A percentile compares a stretch with the other conserved stretches of the same genome.
Evolutionary conservation across 192 early-diverging fungal genomes (phyloP).

Genomic region (Linnemannia schmuckeri): DNA sequence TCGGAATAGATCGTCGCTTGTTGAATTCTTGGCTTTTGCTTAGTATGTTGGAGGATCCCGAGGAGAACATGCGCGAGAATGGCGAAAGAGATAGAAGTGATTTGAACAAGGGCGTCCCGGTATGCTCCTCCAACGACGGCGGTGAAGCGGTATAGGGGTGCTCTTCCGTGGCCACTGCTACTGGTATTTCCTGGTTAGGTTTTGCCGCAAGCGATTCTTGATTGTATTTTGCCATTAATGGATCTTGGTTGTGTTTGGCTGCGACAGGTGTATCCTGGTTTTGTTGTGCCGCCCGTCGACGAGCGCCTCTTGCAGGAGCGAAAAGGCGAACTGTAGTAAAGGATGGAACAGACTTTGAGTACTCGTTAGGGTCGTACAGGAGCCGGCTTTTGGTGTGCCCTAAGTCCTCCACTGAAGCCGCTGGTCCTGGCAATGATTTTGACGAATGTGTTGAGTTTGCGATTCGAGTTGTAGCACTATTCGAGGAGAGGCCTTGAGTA

Average conservation of each 20-base stretch:
- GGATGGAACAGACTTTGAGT: conserved; percentile 44
- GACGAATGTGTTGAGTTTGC: neutral
- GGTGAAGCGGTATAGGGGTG: neutral
- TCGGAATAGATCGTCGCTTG: conserved; percentile 1
- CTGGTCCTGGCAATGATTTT: conserved; percentile 18
- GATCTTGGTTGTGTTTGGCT: too few species aligned
- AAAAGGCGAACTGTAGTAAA: conserved; percentile 22
- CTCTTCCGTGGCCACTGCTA: neutral
- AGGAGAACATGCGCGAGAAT: conserved; percentile 47
- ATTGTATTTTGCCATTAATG: too few species aligned
- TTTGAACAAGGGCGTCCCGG: conserved; percentile 34
- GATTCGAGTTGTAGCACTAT: neutral
- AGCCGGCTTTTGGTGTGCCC: conserved; percentile 11
- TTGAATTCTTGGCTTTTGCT: conserved; percentile 1
- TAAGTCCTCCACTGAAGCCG: conserved; percentile 25
- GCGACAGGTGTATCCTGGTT: too few species aligned
- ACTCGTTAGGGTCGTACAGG: conserved; percentile 41
- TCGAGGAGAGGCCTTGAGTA: conserved; percentile 2
- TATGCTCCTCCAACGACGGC: conserved; percentile 6
- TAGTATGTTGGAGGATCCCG: neutral
- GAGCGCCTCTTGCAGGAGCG: conserved; percentile 8
- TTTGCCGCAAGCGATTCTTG: too few species aligned
- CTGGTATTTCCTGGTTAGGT: neutral
- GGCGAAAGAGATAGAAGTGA: conserved; percentile 41
- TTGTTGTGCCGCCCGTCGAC: neutral